Conservation (phyloP, 495 filamentous ascomycete species). For the Schizothecium vesticola region DNA sequence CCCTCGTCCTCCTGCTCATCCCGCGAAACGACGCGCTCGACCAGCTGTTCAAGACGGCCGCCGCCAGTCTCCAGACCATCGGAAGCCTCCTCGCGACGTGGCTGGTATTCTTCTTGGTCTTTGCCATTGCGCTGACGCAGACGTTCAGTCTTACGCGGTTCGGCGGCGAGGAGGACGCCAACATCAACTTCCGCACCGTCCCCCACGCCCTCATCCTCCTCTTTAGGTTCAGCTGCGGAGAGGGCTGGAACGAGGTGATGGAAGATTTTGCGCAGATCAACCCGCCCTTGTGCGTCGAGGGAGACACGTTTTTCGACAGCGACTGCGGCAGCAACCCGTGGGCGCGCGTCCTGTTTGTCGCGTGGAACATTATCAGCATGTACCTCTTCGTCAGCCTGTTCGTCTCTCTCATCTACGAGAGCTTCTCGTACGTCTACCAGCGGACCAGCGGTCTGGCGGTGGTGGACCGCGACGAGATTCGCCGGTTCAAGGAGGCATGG, state of each 20-base stretch:
- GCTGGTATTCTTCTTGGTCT: conserved; percentile 94
- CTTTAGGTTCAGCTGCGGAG: conserved; percentile 86
- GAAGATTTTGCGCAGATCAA: conserved; percentile 82
- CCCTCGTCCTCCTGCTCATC: conserved; percentile 85
- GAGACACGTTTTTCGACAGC: conserved; percentile 64
- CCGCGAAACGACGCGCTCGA: conserved; percentile 96
- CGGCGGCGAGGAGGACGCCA: conserved; percentile 62
- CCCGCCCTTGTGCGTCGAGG: conserved; percentile 68
- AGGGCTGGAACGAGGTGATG: conserved; percentile 97
- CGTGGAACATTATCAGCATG: conserved; percentile 99
- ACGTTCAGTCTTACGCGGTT: conserved; percentile 94
- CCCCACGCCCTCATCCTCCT: conserved; percentile 90
- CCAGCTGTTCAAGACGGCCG: conserved; percentile 98
- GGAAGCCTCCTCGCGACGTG: conserved; percentile 92
- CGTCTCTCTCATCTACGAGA: conserved; percentile 97
- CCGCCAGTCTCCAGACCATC: conserved; percentile 87
- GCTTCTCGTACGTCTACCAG: conserved; percentile 99
- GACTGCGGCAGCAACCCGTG: conserved; percentile 89
- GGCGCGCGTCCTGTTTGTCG: conserved; percentile 83
- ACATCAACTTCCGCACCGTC: conserved; percentile 90
- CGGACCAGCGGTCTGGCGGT: conserved; percentile 79
- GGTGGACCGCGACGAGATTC: conserved; percentile 84
- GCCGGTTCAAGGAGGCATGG: conserved; percentile 98
- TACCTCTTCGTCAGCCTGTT: conserved; percentile 99
- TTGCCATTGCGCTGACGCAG: conserved; percentile 93